Conservation (phyloP, 352 stramenopile species). For the Phytophthora europaea region DNA sequence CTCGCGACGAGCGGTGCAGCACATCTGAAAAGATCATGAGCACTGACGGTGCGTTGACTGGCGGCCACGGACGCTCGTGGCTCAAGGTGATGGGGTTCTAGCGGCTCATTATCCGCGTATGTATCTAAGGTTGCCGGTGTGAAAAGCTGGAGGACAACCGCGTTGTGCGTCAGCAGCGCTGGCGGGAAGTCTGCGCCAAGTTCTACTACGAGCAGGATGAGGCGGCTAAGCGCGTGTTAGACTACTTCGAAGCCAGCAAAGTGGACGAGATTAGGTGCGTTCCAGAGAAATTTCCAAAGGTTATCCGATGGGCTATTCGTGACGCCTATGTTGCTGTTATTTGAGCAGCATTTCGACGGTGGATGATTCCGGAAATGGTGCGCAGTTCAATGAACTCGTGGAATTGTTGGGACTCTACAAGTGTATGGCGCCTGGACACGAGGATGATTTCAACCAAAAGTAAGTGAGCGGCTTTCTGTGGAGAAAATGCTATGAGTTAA, state of each 20-base stretch:
- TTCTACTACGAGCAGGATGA: conserved; percentile 76
- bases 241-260: conserved; percentile 72
- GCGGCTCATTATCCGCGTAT: conserved; percentile 10
- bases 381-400: conserved; percentile 38
- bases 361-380: conserved; percentile 25
- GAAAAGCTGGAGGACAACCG: conserved; percentile 32
- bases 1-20: conserved; percentile 1
- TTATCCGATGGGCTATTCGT: neutral
- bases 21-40: conserved; percentile 31
- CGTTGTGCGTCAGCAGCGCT: conserved; percentile 49
- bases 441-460: conserved; percentile 50
- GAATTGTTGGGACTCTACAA: conserved; percentile 54
- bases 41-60: conserved; percentile 26
- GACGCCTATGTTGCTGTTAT: neutral
- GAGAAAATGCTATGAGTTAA: neutral
- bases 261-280: conserved; percentile 73
- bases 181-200: conserved; percentile 64
- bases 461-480: conserved; percentile 18
- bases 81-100: neutral
- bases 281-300: neutral
- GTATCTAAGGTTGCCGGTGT: conserved; percentile 47
- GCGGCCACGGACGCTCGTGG: neutral
- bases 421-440: conserved; percentile 50
- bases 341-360: conserved; percentile 41
- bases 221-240: conserved; percentile 69